Evolutionary conservation across 257 asterid genomes (phyloP), one percentile per base, ranked within the genome.

Genomic region (Penstemon newberryi): DNA sequence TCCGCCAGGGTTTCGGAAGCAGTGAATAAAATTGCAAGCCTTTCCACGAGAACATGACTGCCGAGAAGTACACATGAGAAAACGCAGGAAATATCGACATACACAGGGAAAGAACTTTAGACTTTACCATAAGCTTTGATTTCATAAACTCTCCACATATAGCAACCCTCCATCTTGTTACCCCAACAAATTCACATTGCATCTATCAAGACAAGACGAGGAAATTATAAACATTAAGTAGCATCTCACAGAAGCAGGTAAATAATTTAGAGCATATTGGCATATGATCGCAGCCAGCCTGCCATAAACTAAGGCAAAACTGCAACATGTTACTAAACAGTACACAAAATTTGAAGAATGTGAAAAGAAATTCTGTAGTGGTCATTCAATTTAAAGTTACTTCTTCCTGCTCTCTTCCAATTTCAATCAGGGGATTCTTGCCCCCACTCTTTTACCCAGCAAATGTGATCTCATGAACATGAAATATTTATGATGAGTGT

Each of bases 81-180:
- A 59, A 46, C 46, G 64, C 39, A 58, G 41, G 81, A 45, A 10
- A 60, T 41, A 50, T 54, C 66, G 56, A 56, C 67, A 59, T 43
- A 75, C 59, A 36, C 56, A 72, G 53, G 58, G 63, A 66, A n/a
- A 45, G 50, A 58, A 18, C 41, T 45, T 19, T 52, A 50, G 8
- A 44, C 41, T 5, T 63, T 81, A 93, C 99, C 97, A 77, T 82
- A 39, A 88, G 80, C 79, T 75, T 85, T 61, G 95, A 85, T 79
- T 83, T 93, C 99, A 88, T 84, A 71, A 75, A 90, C 76, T 93
- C 97, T 73, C 99, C 99, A 43, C 99, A 93, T 73, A 93, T 93
- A 66, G 99, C 99, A 73, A 84, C 92, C 82, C 76, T 88, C 99
- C 99, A 93, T 79, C 75, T 84, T n/a, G 91, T 88, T 69, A 93